Base-by-base conservation (phyloP, 2,329 filamentous ascomycete genomes). In the Fusarium caatingaense region DNA sequence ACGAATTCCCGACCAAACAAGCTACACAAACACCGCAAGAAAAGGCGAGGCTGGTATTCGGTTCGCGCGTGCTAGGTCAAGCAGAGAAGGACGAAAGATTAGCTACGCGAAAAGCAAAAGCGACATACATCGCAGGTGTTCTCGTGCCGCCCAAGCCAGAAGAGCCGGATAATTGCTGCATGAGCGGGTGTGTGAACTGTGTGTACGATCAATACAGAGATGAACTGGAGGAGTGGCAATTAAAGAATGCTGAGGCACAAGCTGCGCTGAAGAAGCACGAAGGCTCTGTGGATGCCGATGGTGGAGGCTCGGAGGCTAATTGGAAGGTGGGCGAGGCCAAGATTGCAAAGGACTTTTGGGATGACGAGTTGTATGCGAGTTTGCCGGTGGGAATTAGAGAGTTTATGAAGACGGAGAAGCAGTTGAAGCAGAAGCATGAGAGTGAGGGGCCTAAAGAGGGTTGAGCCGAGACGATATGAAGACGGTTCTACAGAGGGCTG, bases 121-220 rank as follows among this genome's bases (percentile, higher is more conserved):
- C 89, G 51, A 87, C 83, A 11, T 83, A 89, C 64, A 84, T 98
- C 58, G 94, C 92, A 2, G 95, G 94, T 6, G 87, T 98, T 2
- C 81, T 89, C 20, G 91, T 98, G 7, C 96, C 96, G 3, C 94
- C 94, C 1, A 88, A 88, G 49, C 96, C 96, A 2, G 86, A 89
- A 49, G 95, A 99, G 80, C 96, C 96, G 6, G 96, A 98, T 76
- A 98, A 99, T 78, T 99, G 96, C 86, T 99, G 96, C 81, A 99
- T 99, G 96, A 96, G 93, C 76, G 96, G 96, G 5, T 99, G 96
- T 78, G 95, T 97, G 50, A 94, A 98, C 79, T 99, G 96, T 79
- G 96, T 98, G 5, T 98, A 94, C 94, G 94, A 98, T 74, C 85
- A 89, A 56, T 98, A 91, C 80, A 87, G 94, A 11, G 95, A 99